Base-by-base conservation (phyloP, 2,329 filamentous ascomycete genomes). In the Nothomitra cinnamomea region DNA sequence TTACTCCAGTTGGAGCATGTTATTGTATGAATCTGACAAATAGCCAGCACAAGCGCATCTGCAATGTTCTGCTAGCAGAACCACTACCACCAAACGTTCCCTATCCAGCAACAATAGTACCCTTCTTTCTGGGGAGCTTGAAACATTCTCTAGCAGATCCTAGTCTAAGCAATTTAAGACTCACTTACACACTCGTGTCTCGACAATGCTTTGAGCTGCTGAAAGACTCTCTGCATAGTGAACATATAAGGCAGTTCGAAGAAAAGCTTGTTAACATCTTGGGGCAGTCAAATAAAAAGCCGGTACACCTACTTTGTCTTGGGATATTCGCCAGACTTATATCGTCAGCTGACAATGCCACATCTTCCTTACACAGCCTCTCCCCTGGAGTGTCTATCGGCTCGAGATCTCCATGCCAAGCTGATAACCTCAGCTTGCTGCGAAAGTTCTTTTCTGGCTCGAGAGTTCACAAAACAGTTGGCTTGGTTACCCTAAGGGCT, bases 251-350 rank as follows among this genome's bases (percentile, higher is more conserved):
- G 2, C 54, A 56, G 3, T 59, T 68, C 24, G 61, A 67, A 55
- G 58, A 62, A 24, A 58, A 63, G 36, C 57, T 68, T 17, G 52
- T 66, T 19, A 57, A 59, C 7, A 65, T 67, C 17, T 54, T 68
- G 1, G 58, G 60, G 21, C 62, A 59, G 28, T 47, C 53, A 28
- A 59, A 60, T 36, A 62, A 66, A 40, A 60, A 65, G 25, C 61
- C 61, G 43, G 54, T 66, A 7, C 62, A 59, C 12, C 57, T 69
- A 8, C 61, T 65, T 51, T 68, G 66, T 54, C 57, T 69, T 15
- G 62, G 63, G 0, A 65, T 67, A 55, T 66, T 67, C 61, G 61
- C 62, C 17, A 57, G 28, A 21, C 40, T 53, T 6, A 25, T 53
- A 10, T n/a, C 52, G 12, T 28, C 50, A 42, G 25, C 25, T 10